Evolutionary conservation across 495 filamentous ascomycete genomes (phyloP).

Genomic region (Aeminium ludgeri): DNA sequence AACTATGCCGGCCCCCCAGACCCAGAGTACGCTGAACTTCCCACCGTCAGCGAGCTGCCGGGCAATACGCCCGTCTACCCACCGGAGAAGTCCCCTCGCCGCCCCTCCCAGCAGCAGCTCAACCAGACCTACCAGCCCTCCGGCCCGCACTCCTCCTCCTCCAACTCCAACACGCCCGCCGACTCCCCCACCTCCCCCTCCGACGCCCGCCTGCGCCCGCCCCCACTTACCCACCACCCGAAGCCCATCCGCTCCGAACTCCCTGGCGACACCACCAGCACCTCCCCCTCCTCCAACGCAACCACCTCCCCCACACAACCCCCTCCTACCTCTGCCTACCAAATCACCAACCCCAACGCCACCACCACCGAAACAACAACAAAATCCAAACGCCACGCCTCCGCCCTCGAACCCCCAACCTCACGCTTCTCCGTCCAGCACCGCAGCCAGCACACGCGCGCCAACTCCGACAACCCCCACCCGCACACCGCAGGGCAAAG

Average conservation of each 20-base stretch:
- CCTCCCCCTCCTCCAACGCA: background rate
- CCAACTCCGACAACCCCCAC: background rate
- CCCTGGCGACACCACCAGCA: constrained; percentile 3
- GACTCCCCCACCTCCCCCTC: no score
- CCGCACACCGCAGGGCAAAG: background rate
- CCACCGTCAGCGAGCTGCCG: constrained; percentile 6
- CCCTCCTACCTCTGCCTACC: background rate
- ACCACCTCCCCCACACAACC: background rate
- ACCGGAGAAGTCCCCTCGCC: constrained; percentile 1
- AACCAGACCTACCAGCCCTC: constrained; percentile 7
- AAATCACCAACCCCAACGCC: background rate
- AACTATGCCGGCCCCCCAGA: constrained; percentile 7
- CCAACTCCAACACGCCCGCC: no score
- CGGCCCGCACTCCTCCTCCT: no score
- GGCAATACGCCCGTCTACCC: constrained; percentile 10
- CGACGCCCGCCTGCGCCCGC: no score
- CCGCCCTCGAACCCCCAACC: background rate
- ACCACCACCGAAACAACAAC: background rate
- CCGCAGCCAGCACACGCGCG: background rate
- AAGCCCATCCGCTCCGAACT: constrained; percentile 9
- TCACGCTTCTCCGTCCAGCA: background rate
- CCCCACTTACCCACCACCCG: constrained; percentile 1
- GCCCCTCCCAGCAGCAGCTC: background rate
- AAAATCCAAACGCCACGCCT: background rate
- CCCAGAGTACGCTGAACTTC: constrained; percentile 3